Conservation (phyloP, 2,329 filamentous ascomycete species). For the Calonectria fujianensis region DNA sequence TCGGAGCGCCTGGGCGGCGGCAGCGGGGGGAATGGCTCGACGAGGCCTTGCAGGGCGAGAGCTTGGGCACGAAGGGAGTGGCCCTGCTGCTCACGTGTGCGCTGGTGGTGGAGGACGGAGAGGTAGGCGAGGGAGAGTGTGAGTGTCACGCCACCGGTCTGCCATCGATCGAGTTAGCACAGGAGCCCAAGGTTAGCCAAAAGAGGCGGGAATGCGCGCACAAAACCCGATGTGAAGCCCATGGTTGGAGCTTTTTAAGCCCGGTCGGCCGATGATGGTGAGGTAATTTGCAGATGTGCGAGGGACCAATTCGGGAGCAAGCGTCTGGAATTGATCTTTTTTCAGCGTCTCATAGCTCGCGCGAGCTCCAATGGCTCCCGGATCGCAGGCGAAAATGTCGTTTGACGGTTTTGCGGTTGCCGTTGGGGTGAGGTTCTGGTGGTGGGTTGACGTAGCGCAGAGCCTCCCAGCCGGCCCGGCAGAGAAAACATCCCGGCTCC, state of each 20-base stretch:
- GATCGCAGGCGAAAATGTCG: constrained; percentile 43
- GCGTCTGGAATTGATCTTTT: constrained; percentile 49
- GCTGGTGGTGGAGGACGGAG: constrained; percentile 81
- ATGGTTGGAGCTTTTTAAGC: constrained; percentile 66
- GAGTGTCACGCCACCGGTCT: constrained; percentile 86
- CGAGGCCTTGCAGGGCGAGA: constrained; percentile 70
- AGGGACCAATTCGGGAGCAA: constrained; percentile 47
- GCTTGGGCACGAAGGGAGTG: constrained; percentile 75
- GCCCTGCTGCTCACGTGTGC: constrained; percentile 77
- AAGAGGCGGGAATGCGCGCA: constrained; percentile 69
- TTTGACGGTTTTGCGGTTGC: constrained; percentile 35
- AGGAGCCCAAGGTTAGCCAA: not conserved
- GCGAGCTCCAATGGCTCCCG: constrained; percentile 55
- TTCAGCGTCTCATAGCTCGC: constrained; percentile 58
- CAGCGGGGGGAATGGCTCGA: constrained; percentile 68
- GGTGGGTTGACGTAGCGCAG: constrained; percentile 57
- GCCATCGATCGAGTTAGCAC: constrained; percentile 27
- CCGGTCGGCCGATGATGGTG: constrained; percentile 53
- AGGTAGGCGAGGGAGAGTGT: constrained; percentile 85
- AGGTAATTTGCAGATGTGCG: constrained; percentile 55
- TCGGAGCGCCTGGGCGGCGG: constrained; percentile 71
- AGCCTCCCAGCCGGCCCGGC: constrained; percentile 49
- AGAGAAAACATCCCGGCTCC: constrained; percentile 56
- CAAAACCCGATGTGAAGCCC: constrained; percentile 85
- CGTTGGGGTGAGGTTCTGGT: constrained; percentile 50